Evolutionary conservation across 192 early-diverging fungal genomes (phyloP).

Genomic region (Phycomyces nitens): DNA sequence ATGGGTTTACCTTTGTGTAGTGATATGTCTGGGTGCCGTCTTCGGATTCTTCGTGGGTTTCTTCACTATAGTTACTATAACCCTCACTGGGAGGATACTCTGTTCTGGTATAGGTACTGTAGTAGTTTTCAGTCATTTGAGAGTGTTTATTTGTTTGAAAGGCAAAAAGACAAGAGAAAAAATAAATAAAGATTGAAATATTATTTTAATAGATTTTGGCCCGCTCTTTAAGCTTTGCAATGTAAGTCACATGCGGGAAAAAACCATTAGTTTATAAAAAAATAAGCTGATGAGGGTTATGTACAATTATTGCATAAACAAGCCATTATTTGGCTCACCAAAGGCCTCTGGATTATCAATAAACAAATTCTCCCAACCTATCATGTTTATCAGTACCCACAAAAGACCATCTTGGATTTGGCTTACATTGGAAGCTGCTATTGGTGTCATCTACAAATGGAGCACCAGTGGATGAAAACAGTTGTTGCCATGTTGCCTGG

Average conservation of each 20-base stretch:
- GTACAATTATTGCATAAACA: too few species aligned
- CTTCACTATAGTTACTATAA: too few species aligned
- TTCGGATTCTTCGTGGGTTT: too few species aligned
- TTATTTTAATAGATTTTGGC: not conserved
- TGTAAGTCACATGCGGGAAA: not conserved
- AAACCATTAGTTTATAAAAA: too few species aligned
- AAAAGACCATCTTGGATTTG: not conserved
- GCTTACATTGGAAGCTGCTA: not conserved
- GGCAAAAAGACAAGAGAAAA: not conserved
- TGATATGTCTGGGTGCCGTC: too few species aligned
- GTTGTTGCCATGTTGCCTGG: constrained; percentile 12
- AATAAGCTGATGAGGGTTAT: too few species aligned
- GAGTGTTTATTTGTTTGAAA: not conserved
- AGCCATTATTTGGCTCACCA: not conserved
- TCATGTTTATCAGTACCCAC: too few species aligned
- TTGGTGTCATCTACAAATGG: constrained; percentile 12
- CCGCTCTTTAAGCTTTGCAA: constrained; percentile 2
- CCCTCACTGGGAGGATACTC: not conserved
- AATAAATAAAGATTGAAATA: not conserved
- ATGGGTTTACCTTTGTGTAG: too few species aligned
- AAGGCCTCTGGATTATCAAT: not conserved
- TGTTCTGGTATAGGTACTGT: not conserved
- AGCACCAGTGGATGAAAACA: constrained; percentile 15
- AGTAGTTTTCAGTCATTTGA: constrained; percentile 1
- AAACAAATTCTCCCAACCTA: not conserved